Evolutionary conservation across 139 green algal genomes (phyloP).

Genomic region (Pycnococcus provasolii): DNA sequence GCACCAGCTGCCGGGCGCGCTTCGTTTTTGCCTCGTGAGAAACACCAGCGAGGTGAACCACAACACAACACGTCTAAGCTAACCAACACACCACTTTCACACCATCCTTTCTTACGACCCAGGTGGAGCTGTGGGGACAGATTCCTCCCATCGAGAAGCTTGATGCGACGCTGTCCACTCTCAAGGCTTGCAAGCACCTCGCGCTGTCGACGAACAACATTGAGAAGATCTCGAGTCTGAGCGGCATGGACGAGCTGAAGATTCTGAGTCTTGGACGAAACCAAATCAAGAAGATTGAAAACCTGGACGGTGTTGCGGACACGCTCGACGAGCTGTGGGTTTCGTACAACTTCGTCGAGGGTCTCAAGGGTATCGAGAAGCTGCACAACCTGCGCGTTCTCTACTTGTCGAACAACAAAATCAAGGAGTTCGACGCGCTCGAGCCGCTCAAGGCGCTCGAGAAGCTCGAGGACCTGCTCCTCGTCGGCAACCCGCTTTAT

Average conservation of each 20-base stretch:
- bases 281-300: constrained; percentile 88
- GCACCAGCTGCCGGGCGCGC: too few relatives aligned
- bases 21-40: too few relatives aligned
- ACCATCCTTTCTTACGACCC: not conserved
- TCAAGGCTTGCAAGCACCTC: constrained; percentile 72
- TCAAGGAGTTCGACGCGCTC: constrained; percentile 45
- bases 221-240: constrained; percentile 74
- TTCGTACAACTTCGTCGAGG: constrained; percentile 82
- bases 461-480: constrained; percentile 70
- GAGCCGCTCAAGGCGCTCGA: constrained; percentile 52
- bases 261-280: constrained; percentile 80
- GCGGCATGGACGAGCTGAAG: constrained; percentile 62
- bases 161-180: constrained; percentile 63
- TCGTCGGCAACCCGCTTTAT: constrained; percentile 77
- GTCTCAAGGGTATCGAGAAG: constrained; percentile 70
- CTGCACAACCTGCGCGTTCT: constrained; percentile 65
- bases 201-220: constrained; percentile 90
- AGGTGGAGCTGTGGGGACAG: constrained; percentile 70
- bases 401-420: constrained; percentile 79
- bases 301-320: constrained; percentile 69
- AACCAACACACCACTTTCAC: too few relatives aligned
- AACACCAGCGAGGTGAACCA: too few relatives aligned
- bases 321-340: constrained; percentile 89
- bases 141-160: constrained; percentile 82
- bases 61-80: too few relatives aligned